A percentile compares a stretch with the other conserved stretches of the same genome.
These are phyloP conservation scores for Colletotrichum euphorbiae DNA, from an alignment of 2,329 filamentous ascomycete species.

Conservation along the genomic window DNA sequence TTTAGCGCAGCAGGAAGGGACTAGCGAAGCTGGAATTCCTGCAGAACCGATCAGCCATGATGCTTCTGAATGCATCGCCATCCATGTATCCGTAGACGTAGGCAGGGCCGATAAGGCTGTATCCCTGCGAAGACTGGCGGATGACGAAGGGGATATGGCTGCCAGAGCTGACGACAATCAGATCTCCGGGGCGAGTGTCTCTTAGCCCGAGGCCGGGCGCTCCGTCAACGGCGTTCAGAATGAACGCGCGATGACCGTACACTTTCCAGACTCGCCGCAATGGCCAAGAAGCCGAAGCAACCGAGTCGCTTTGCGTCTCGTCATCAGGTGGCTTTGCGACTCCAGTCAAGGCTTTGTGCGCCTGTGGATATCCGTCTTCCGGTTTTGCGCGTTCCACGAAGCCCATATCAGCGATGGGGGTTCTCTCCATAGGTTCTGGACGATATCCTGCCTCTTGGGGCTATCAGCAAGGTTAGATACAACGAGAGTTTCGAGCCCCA, in stretches of 20 bases:
- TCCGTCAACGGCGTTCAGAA: neutral
- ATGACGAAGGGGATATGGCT: constrained; percentile 14
- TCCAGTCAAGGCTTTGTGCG: neutral
- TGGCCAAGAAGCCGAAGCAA: constrained; percentile 16
- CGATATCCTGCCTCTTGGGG: neutral
- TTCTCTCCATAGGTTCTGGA: constrained; percentile 5
- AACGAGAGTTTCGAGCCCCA: constrained; percentile 2
- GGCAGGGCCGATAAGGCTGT: constrained; percentile 11
- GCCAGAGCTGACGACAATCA: constrained; percentile 15
- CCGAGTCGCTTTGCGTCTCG: neutral
- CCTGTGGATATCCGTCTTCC: constrained; percentile 5
- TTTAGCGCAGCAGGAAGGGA: constrained; percentile 1
- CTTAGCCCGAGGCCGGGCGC: constrained; percentile 21
- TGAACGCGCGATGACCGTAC: neutral
- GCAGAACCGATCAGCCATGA: neutral
- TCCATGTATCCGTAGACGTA: constrained; percentile 17
- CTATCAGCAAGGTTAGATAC: neutral
- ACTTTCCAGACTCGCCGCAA: constrained; percentile 4
- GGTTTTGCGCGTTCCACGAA: constrained; percentile 6
- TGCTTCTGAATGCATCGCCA: constrained; percentile 1
- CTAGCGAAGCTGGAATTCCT: constrained; percentile 19
- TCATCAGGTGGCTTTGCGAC: neutral
- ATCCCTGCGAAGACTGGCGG: constrained; percentile 10
- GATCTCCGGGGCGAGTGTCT: neutral
- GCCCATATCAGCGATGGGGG: constrained; percentile 22